phyloP scores from a whole-genome alignment of 495 filamentous ascomycete species.

The Neurospora africana region DNA sequence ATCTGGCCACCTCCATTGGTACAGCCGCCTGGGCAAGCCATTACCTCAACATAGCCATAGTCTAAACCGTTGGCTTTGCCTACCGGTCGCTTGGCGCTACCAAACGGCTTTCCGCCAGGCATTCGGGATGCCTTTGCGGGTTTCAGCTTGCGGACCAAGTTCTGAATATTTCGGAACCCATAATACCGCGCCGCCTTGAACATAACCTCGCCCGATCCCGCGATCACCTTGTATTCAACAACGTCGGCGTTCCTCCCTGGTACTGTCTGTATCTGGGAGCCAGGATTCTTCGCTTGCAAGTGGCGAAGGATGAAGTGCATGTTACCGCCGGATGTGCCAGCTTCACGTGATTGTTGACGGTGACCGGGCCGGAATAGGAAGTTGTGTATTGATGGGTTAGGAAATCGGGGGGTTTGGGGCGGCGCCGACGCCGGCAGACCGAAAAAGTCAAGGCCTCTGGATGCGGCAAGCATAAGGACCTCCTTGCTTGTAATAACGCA shows the following conservation, averaged over 20 bases:
- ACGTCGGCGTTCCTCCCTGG: constrained; percentile 86
- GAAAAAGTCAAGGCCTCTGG: constrained; percentile 63
- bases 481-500: constrained; percentile 96
- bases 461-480: constrained; percentile 74
- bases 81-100: constrained; percentile 36
- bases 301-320: constrained; percentile 67
- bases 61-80: constrained; percentile 40
- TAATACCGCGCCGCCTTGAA: constrained; percentile 86
- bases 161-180: constrained; percentile 96
- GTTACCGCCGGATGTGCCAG: constrained; percentile 82
- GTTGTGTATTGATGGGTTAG: constrained; percentile 52
- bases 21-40: constrained; percentile 96
- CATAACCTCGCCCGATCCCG: constrained; percentile 42
- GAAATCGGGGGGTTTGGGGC: constrained; percentile 41
- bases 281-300: constrained; percentile 57
- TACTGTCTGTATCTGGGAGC: constrained; percentile 53
- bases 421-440: constrained; percentile 49
- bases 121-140: constrained; percentile 64
- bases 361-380: constrained; percentile 53
- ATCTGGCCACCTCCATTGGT: constrained; percentile 97
- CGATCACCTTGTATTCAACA: constrained; percentile 62
- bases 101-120: constrained; percentile 53
- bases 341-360: constrained; percentile 22
- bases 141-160: constrained; percentile 81
- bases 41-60: constrained; percentile 90